Conservation (phyloP, 2,329 filamentous ascomycete genomes). For the Pseudogymnoascus sp. region DNA sequence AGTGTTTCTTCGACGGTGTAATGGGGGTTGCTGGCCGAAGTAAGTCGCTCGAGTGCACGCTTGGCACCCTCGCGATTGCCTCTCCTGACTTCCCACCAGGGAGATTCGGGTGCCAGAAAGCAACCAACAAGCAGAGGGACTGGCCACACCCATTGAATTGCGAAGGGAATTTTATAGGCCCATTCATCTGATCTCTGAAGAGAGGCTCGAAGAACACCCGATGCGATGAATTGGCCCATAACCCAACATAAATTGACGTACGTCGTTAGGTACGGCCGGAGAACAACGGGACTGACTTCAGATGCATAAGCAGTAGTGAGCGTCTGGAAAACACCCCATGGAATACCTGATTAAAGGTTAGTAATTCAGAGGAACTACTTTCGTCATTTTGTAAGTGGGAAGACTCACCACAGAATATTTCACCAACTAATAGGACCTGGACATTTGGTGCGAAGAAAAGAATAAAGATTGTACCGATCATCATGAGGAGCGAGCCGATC, state of each 20-base stretch:
- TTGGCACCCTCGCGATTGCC: conserved; percentile 36
- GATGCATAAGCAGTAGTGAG: conserved; percentile 23
- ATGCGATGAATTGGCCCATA: conserved; percentile 36
- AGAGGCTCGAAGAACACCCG: conserved; percentile 36
- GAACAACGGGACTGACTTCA: conserved; percentile 42
- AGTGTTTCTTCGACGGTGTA: conserved; percentile 26
- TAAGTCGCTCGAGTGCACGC: conserved; percentile 33
- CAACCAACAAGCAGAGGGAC: conserved; percentile 28
- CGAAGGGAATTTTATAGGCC: conserved; percentile 39
- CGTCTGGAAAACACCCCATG: conserved; percentile 42
- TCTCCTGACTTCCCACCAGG: conserved; percentile 34
- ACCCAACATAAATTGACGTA: conserved; percentile 44
- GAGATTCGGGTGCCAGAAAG: conserved; percentile 8
- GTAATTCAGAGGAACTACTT: not conserved
- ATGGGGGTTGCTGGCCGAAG: conserved; percentile 20
- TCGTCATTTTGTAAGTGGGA: conserved; percentile 36
- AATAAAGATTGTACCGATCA: conserved; percentile 39
- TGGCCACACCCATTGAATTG: conserved; percentile 38
- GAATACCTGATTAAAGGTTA: conserved; percentile 26
- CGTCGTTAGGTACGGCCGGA: conserved; percentile 42
- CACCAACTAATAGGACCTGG: conserved; percentile 35
- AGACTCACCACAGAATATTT: conserved; percentile 35
- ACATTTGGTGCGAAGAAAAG: conserved; percentile 42
- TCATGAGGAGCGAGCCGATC: conserved; percentile 33
- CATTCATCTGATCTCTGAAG: conserved; percentile 34